Percentiles rank a stretch among this genome's conserved stretches.
These are phyloP conservation scores for Aspergillus latus DNA, from an alignment of 2,329 filamentous ascomycete species.

Conservation along the genomic window DNA sequence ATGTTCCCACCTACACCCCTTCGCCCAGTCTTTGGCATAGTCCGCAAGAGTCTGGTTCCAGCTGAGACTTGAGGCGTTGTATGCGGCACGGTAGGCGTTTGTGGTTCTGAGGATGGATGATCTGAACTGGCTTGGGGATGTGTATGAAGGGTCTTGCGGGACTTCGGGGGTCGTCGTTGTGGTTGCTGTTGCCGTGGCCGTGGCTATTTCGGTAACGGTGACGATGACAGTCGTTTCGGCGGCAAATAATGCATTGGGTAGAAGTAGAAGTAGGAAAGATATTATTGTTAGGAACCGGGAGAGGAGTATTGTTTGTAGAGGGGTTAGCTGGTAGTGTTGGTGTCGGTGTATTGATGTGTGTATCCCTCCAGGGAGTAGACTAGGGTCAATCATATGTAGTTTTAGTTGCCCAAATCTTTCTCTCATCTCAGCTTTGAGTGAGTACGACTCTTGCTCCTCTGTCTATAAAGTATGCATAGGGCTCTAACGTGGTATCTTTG, in stretches of 20 bases:
- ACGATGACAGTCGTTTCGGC: slow-evolving; percentile 20
- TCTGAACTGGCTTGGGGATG: slow-evolving; percentile 43
- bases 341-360: background rate
- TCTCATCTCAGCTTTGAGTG: background rate
- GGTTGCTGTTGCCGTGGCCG: slow-evolving; percentile 23
- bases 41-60: slow-evolving; percentile 67
- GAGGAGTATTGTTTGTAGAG: background rate
- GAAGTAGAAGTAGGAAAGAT: slow-evolving; percentile 3
- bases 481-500: background rate
- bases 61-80: slow-evolving; percentile 58
- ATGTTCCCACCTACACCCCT: slow-evolving; percentile 45
- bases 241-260: background rate
- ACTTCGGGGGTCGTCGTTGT: slow-evolving; percentile 23
- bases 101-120: slow-evolving; percentile 62
- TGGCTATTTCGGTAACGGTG: slow-evolving; percentile 29
- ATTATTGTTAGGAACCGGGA: background rate
- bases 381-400: no score
- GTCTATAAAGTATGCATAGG: background rate
- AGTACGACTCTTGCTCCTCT: background rate
- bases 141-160: slow-evolving; percentile 43
- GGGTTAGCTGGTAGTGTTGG: background rate
- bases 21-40: slow-evolving; percentile 55
- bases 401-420: no score
- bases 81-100: slow-evolving; percentile 63
- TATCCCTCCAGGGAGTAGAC: background rate